Evolutionary conservation across 805 yeast genomes (phyloP), one percentile per base, ranked within the genome.

Genomic region (Suhomyces faveliae): DNA sequence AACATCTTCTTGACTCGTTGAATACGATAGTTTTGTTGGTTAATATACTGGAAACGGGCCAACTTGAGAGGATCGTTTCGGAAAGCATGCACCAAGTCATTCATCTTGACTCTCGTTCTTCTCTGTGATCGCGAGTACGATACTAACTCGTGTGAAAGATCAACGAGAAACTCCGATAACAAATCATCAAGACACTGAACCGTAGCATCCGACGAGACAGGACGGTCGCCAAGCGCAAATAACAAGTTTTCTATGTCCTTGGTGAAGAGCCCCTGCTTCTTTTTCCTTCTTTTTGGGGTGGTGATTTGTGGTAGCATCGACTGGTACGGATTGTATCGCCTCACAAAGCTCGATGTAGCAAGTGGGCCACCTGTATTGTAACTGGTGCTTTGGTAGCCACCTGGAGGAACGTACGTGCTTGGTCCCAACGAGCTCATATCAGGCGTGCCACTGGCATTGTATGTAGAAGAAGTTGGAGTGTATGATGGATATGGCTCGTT

Each of bases 151-250:
- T 62, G 66, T 20, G 68, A 67, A 11, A 70, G 51, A 45, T 71
- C 74, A 9, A 63, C 55, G 19, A 73, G 56, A 45, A 60, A 73
- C 48, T 71, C 76, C 40, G 60, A 62, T 12, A 73, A 56, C 13
- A 66, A 58, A 42, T 73, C 78, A 47, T 73, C 78, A 3, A 73
- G 57, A 8, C 71, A 61, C 47, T 60, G 66, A 2, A 71, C 60
- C 2, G 76, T 71, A 19, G 68, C 51, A 35, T 73, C 77, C 4
- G 62, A 60, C 11, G 71, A 65, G 8, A 67, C 67, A 0, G 76
- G 73, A 2, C 70, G 67, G 48, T 73, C 78, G 1, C 78, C 78
- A 43, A 73, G 52, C 4, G 76, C 65, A 46, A 63, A 73, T 10
- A 73, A 58, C 17, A 73, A 59, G 45, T 66, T 68, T 45, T 73